A percentile compares a stretch with the other conserved stretches of the same genome.
Evolutionary conservation across 2,329 filamentous ascomycete species (phyloP).

Genomic region (Pseudogymnoascus sp.): DNA sequence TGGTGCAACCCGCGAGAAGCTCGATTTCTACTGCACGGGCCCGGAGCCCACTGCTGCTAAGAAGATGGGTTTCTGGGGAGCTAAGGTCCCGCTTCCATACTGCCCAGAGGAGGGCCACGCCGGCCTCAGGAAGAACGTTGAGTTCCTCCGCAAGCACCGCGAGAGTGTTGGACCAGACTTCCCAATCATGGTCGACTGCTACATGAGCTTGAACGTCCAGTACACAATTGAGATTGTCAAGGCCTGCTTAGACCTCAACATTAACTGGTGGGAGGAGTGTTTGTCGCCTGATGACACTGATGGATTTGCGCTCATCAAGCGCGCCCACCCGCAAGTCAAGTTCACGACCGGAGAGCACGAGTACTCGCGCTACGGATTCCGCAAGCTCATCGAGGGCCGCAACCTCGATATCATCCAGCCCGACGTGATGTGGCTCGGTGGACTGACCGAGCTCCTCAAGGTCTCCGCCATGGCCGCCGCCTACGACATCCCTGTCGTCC

Average conservation of each 20-base stretch:
- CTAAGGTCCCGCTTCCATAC: slow-evolving; percentile 84
- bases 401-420: slow-evolving; percentile 93
- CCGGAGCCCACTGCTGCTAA: slow-evolving; percentile 76
- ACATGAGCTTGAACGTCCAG: slow-evolving; percentile 88
- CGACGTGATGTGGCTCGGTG: slow-evolving; percentile 96
- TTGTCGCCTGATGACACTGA: slow-evolving; percentile 87
- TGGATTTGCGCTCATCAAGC: slow-evolving; percentile 83
- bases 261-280: slow-evolving; percentile 98
- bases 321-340: slow-evolving; percentile 80
- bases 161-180: slow-evolving; percentile 83
- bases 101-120: slow-evolving; percentile 80
- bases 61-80: slow-evolving; percentile 82
- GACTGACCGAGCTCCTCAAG: slow-evolving; percentile 85
- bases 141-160: slow-evolving; percentile 78
- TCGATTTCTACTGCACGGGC: slow-evolving; percentile 93
- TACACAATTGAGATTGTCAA: slow-evolving; percentile 91
- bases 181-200: slow-evolving; percentile 92
- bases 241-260: slow-evolving; percentile 73
- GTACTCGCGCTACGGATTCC: slow-evolving; percentile 90
- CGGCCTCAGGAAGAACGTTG: slow-evolving; percentile 82
- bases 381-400: slow-evolving; percentile 84
- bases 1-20: slow-evolving; percentile 73
- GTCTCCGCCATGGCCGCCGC: slow-evolving; percentile 83
- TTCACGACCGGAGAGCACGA: slow-evolving; percentile 97
- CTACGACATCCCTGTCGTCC: slow-evolving; percentile 90